Conservation (phyloP, 2,329 filamentous ascomycete species). For the Coniella vitis region DNA sequence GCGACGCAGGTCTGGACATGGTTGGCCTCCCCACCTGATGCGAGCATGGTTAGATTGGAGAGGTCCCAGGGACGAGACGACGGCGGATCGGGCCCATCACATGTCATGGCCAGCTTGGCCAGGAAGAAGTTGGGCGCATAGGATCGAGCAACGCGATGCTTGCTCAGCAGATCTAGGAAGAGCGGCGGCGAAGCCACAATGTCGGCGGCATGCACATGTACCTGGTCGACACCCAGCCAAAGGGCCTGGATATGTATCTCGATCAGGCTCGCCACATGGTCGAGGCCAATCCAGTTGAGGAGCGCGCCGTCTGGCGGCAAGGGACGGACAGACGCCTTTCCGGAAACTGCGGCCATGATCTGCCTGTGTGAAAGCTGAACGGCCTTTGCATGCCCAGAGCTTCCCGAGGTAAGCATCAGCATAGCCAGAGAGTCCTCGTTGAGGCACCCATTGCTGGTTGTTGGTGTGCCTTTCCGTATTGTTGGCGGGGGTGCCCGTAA, state of each 20-base stretch:
- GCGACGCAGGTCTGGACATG: constrained; percentile 25
- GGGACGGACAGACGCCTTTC: constrained; percentile 27
- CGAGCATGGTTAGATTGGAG: constrained; percentile 14
- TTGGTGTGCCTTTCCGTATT: not conserved
- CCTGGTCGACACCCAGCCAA: constrained; percentile 31
- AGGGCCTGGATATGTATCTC: constrained; percentile 47
- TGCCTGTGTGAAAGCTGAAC: constrained; percentile 38
- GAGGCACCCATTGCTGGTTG: not conserved
- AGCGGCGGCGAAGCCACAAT: constrained; percentile 30
- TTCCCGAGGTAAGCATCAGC: constrained; percentile 48
- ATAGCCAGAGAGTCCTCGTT: constrained; percentile 19
- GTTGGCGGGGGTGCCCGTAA: no score
- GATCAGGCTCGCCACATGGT: constrained; percentile 46
- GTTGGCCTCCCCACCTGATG: constrained; percentile 41
- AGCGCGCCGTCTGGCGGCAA: constrained; percentile 28
- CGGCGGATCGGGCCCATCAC: not conserved
- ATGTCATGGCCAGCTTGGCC: constrained; percentile 19
- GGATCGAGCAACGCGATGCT: constrained; percentile 33
- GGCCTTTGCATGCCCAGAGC: constrained; percentile 43
- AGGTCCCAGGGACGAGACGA: not conserved
- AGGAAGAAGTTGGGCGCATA: constrained; percentile 38
- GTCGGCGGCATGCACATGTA: constrained; percentile 38
- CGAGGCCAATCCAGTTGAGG: constrained; percentile 44
- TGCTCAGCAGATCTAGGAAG: constrained; percentile 33
- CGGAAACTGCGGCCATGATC: constrained; percentile 32